Conservation (phyloP, 768 basidiomycete species). For the Dictyophora rubrovolvata region DNA sequence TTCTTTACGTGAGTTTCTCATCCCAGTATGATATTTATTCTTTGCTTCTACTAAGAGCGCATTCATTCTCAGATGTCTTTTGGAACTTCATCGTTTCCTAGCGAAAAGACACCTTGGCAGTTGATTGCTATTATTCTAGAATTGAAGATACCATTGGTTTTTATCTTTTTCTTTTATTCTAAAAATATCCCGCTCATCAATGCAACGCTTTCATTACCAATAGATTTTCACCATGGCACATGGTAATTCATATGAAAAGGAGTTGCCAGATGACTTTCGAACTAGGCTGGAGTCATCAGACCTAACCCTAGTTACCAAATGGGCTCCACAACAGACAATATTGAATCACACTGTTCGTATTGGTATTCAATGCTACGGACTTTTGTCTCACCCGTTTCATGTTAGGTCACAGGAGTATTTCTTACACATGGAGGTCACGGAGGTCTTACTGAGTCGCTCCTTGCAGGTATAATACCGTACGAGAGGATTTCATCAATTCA, state of each 20-base stretch:
- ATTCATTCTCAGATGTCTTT: neutral
- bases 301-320: conserved; percentile 13
- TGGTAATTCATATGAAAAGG: neutral
- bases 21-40: neutral
- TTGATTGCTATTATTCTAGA: neutral
- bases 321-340: conserved; percentile 19
- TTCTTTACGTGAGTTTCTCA: neutral
- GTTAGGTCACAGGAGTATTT: neutral
- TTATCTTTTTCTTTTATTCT: too few relatives aligned
- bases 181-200: too few relatives aligned
- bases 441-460: neutral
- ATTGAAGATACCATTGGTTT: neutral
- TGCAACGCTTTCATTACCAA: neutral
- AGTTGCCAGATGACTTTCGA: neutral
- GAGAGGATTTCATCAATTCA: neutral
- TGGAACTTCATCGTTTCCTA: neutral
- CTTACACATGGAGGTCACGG: neutral
- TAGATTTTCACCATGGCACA: neutral
- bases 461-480: neutral
- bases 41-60: too few relatives aligned
- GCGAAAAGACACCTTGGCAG: neutral
- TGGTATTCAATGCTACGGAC: neutral
- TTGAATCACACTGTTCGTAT: conserved; percentile 16
- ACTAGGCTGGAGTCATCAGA: conserved; percentile 1
- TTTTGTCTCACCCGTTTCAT: neutral